These are phyloP conservation scores for Metschnikowia shivogae DNA, from an alignment of 805 yeast genomes.

Conservation along the genomic window DNA sequence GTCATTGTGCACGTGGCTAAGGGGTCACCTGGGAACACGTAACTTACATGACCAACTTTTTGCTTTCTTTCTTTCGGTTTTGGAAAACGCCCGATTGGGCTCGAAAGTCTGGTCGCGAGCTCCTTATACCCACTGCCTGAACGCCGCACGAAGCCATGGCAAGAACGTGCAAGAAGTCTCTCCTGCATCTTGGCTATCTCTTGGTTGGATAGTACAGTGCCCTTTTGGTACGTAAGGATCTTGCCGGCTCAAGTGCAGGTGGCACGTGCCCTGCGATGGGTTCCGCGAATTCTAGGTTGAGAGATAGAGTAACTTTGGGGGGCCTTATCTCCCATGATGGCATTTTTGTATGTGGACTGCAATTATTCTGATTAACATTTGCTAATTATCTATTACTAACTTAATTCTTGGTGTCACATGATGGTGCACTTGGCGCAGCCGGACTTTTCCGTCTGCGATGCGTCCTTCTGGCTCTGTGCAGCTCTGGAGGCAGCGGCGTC, in stretches of 20 bases:
- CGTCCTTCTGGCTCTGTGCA: slow-evolving; percentile 7
- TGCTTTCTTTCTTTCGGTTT: slow-evolving; percentile 18
- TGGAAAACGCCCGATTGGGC: slow-evolving; percentile 5
- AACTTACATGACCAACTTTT: slow-evolving; percentile 3
- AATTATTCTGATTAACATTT: not conserved
- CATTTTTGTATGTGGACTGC: slow-evolving; percentile 3
- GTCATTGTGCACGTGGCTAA: not conserved
- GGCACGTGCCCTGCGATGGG: not conserved
- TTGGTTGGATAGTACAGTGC: slow-evolving; percentile 13
- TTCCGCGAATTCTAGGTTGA: slow-evolving; percentile 5
- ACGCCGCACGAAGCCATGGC: slow-evolving; percentile 7
- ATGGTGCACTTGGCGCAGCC: slow-evolving; percentile 17
- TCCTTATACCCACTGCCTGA: slow-evolving; percentile 6
- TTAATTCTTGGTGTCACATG: slow-evolving; percentile 3
- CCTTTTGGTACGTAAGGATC: slow-evolving; percentile 13
- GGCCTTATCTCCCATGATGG: slow-evolving; percentile 6
- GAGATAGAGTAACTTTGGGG: slow-evolving; percentile 15
- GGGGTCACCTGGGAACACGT: not conserved
- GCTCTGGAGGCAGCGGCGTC: slow-evolving; percentile 8
- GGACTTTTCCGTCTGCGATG: slow-evolving; percentile 7
- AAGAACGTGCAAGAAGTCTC: not conserved
- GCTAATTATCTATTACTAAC: slow-evolving; percentile 1
- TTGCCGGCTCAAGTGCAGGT: not conserved
- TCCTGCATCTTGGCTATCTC: slow-evolving; percentile 13
- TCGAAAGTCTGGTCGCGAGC: slow-evolving; percentile 17